Conservation (phyloP, 2,329 filamentous ascomycete genomes). For the Dactylellina drechsleri region DNA sequence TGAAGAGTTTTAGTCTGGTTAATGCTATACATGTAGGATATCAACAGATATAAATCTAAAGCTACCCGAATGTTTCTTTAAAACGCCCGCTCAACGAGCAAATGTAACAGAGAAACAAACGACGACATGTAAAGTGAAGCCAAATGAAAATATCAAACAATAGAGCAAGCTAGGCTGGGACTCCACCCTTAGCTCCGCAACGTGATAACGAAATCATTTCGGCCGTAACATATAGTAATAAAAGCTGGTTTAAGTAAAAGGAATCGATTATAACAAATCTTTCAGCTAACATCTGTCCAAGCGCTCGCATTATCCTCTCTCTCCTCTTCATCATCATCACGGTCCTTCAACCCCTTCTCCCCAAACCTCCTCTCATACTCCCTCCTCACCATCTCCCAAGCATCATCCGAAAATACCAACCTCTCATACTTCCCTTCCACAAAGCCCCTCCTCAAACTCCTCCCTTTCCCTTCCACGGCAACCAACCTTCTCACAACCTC, state of each 20-base stretch:
- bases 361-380: slow-evolving; percentile 52
- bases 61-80: too few relatives aligned
- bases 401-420: slow-evolving; percentile 51
- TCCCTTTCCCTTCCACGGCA: slow-evolving; percentile 48
- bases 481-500: slow-evolving; percentile 49
- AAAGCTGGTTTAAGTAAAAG: too few relatives aligned
- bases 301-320: slow-evolving; percentile 17
- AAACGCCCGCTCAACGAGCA: too few relatives aligned
- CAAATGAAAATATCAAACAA: too few relatives aligned
- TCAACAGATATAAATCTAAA: too few relatives aligned
- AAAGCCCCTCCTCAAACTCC: slow-evolving; percentile 28
- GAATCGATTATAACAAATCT: too few relatives aligned
- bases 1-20: too few relatives aligned
- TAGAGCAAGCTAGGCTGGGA: too few relatives aligned
- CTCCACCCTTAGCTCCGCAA: too few relatives aligned
- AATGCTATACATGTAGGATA: too few relatives aligned
- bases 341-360: slow-evolving; percentile 46
- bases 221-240: background rate
- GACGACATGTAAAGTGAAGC: too few relatives aligned
- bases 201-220: background rate
- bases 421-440: slow-evolving; percentile 43
- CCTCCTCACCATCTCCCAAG: slow-evolving; percentile 38
- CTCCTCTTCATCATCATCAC: slow-evolving; percentile 32
- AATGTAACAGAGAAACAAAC: background rate
- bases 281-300: slow-evolving; percentile 38